Base-by-base conservation (phyloP, 768 basidiomycete genomes). In the Mycena filopes region DNA sequence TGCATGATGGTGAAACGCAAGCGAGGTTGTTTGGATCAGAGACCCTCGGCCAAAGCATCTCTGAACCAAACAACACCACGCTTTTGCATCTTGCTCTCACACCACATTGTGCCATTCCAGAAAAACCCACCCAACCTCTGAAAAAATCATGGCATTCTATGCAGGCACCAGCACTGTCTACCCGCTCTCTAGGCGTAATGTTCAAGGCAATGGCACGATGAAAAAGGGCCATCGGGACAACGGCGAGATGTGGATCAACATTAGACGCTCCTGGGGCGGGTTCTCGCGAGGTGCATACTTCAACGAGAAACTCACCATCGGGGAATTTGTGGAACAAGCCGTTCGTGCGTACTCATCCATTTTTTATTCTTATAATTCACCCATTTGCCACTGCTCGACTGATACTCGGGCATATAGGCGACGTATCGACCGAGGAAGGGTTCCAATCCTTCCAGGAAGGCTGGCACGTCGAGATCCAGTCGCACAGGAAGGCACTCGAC, bases 261-360 rank as follows among this genome's bases (percentile, higher is more conserved):
- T 66, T 41, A 46, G 16, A 31, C 65, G 64, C 38, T 60, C 64
- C 2, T 60, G 58, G 57, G 64, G 51, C 9, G 57, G 46, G 7
- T 65, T 65, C 36, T 55, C 51, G 10, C 50, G 65, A 1, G 65
- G 65, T 38, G 47, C 54, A 18, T 42, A 66, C 36, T 56, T 66
- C 47, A 66, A 66, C 59, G 65, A 66, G 54, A 66, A 66, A 8
- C 46, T 66, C 21, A 61, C 65, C 20, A 66, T 66, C 26, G 65
- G 53, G 9, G 59, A 66, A n/a, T 61, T 66, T 43, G 59, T 66
- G 8, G 2, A 45, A 31, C 58, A 50, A 21, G 59, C 56, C 36
- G 42, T 66, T 42, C 59, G 65, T 61, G 46, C 26, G 54, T 66
- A n/a, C 29, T 40, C 41, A n/a, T n/a, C n/a, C n/a, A n/a, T 55